phyloP scores from a whole-genome alignment of 352 stramenopile species.

The Elongisporangium anandrum region DNA sequence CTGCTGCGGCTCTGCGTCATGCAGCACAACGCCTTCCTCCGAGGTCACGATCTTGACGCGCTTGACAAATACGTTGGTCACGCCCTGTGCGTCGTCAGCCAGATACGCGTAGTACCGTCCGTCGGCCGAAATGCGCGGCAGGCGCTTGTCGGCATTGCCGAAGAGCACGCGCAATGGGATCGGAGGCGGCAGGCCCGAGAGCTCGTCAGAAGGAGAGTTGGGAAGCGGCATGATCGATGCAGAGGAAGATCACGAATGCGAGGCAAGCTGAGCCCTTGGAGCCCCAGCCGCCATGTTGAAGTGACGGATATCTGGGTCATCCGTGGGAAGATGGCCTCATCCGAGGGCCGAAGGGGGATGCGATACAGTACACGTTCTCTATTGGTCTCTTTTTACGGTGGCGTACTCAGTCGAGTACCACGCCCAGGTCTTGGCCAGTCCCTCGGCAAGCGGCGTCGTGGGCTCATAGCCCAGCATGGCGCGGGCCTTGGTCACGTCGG shows the following conservation, averaged over 20 bases:
- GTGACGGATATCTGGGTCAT: background rate
- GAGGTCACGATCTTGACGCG: slow-evolving; percentile 23
- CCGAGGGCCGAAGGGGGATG: background rate
- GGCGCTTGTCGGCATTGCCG: slow-evolving; percentile 39
- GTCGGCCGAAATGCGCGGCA: slow-evolving; percentile 37
- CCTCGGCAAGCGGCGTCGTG: slow-evolving; percentile 90
- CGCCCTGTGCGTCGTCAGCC: slow-evolving; percentile 27
- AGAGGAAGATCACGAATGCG: background rate
- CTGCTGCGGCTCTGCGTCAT: slow-evolving; percentile 21
- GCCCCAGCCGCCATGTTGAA: background rate
- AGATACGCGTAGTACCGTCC: slow-evolving; percentile 45
- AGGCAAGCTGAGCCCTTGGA: background rate
- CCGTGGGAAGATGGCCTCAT: background rate
- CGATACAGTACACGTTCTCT: background rate
- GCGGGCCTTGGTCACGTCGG: slow-evolving; percentile 95
- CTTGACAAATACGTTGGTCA: slow-evolving; percentile 46
- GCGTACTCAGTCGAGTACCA: slow-evolving; percentile 89
- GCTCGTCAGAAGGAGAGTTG: background rate
- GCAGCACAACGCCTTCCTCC: slow-evolving; percentile 14
- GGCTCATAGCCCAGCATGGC: slow-evolving; percentile 94
- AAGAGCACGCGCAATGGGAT: slow-evolving; percentile 46
- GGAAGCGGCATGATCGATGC: background rate
- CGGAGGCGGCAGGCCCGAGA: slow-evolving; percentile 17
- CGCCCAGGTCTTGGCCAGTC: slow-evolving; percentile 90
- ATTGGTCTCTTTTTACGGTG: background rate